phyloP scores from a whole-genome alignment of 2,329 filamentous ascomycete genomes.

The Coniella vitis region DNA sequence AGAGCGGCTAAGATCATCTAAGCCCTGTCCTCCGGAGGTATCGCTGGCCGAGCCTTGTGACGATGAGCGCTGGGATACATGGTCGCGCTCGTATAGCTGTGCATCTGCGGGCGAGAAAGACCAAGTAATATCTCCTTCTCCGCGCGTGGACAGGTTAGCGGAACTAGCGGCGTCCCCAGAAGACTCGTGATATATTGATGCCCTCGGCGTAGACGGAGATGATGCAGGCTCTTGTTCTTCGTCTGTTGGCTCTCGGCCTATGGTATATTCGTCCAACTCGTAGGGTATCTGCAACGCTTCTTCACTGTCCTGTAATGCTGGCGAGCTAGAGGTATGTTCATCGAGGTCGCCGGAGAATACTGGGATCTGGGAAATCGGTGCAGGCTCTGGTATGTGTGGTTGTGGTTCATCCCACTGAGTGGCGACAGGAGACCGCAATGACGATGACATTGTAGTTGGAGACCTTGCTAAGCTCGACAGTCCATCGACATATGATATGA shows the following conservation, averaged over 20 bases:
- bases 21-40: constrained; percentile 22
- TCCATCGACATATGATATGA: constrained; percentile 61
- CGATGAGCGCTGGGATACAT: constrained; percentile 12
- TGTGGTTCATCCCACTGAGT: constrained; percentile 23
- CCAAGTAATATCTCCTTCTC: constrained; percentile 27
- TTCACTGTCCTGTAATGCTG: constrained; percentile 43
- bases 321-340: constrained; percentile 28
- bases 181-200: constrained; percentile 38
- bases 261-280: constrained; percentile 33
- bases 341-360: constrained; percentile 26
- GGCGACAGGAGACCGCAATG: constrained; percentile 38
- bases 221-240: constrained; percentile 27
- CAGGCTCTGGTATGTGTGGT: constrained; percentile 19
- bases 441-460: constrained; percentile 49
- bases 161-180: constrained; percentile 6
- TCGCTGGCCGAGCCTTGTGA: constrained; percentile 24
- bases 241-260: constrained; percentile 29
- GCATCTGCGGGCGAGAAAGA: not conserved
- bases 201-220: constrained; percentile 44
- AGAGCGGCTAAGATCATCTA: constrained; percentile 50
- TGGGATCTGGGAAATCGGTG: constrained; percentile 16
- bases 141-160: constrained; percentile 16
- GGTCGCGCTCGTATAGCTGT: not conserved
- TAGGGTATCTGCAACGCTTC: constrained; percentile 52
- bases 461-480: constrained; percentile 55